These are phyloP conservation scores for Farysia itapuensis DNA, from an alignment of 1,284 basidiomycete genomes.

Conservation along the genomic window DNA sequence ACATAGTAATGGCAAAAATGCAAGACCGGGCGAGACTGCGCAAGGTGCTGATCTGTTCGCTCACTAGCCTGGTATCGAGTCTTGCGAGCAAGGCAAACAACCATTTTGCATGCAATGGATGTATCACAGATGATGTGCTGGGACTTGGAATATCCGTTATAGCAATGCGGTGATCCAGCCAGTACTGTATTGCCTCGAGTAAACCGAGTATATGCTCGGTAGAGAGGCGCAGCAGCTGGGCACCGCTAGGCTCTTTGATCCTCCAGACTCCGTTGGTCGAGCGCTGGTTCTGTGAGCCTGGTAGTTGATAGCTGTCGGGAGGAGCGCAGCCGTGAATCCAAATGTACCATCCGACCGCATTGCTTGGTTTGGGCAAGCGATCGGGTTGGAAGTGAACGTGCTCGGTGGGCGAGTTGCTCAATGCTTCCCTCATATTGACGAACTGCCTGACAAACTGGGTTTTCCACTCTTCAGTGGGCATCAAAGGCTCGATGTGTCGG, in stretches of 20 bases:
- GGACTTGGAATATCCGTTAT: neutral
- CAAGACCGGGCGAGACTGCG: slow-evolving; percentile 77
- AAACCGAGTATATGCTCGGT: slow-evolving; percentile 35
- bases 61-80: slow-evolving; percentile 72
- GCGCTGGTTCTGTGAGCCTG: slow-evolving; percentile 2
- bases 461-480: slow-evolving; percentile 34
- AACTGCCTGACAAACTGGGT: slow-evolving; percentile 17
- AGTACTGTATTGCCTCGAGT: slow-evolving; percentile 29
- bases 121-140: slow-evolving; percentile 62
- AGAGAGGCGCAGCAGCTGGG: slow-evolving; percentile 10
- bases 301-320: slow-evolving; percentile 8
- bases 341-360: slow-evolving; percentile 27
- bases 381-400: slow-evolving; percentile 16
- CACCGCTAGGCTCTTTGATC: slow-evolving; percentile 12
- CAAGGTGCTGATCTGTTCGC: slow-evolving; percentile 76
- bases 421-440: slow-evolving; percentile 21
- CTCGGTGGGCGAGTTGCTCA: slow-evolving; percentile 23
- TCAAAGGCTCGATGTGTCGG: slow-evolving; percentile 4
- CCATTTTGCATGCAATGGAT: slow-evolving; percentile 75
- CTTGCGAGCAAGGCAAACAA: slow-evolving; percentile 76
- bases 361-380: slow-evolving; percentile 19
- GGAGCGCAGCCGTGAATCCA: slow-evolving; percentile 29
- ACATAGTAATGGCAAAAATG: slow-evolving; percentile 64
- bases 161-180: slow-evolving; percentile 9
- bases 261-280: slow-evolving; percentile 8